These are phyloP conservation scores for Linaria vulgaris DNA, from an alignment of 257 asterid species.

Conservation along the genomic window DNA sequence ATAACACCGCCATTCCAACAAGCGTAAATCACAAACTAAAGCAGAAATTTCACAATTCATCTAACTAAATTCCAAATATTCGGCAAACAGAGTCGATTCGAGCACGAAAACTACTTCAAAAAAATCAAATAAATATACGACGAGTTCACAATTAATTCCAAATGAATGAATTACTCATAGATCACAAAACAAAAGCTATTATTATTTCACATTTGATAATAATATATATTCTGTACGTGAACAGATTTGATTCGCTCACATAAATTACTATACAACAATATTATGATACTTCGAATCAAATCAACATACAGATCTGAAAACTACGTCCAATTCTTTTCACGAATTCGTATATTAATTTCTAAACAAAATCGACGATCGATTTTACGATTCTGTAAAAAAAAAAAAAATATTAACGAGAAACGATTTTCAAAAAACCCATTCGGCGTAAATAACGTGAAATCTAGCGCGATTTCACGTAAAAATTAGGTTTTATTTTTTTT, in stretches of 20 bases:
- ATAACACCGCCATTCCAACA: too few species aligned
- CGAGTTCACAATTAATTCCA: too few species aligned
- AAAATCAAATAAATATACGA: neutral
- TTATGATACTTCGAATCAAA: too few species aligned
- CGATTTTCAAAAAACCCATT: neutral
- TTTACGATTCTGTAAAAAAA: too few species aligned
- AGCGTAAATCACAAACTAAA: neutral
- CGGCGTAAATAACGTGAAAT: neutral
- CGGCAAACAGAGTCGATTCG: slow-evolving; percentile 17
- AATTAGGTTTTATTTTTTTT: too few species aligned
- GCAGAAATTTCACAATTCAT: neutral
- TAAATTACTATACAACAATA: slow-evolving; percentile 10
- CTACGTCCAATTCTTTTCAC: neutral
- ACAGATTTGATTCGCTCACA: slow-evolving; percentile 19
- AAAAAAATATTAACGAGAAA: neutral
- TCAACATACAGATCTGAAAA: slow-evolving; percentile 23
- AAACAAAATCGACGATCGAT: neutral
- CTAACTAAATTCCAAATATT: slow-evolving; percentile 1
- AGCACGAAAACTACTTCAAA: slow-evolving; percentile 18
- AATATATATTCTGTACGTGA: too few species aligned
- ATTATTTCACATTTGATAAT: too few species aligned
- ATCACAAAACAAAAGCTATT: too few species aligned
- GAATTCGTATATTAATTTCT: neutral
- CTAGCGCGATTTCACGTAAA: neutral
- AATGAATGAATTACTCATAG: too few species aligned